Base-by-base conservation (phyloP, 2,329 filamentous ascomycete species). In the Aspergillus proliferans region DNA sequence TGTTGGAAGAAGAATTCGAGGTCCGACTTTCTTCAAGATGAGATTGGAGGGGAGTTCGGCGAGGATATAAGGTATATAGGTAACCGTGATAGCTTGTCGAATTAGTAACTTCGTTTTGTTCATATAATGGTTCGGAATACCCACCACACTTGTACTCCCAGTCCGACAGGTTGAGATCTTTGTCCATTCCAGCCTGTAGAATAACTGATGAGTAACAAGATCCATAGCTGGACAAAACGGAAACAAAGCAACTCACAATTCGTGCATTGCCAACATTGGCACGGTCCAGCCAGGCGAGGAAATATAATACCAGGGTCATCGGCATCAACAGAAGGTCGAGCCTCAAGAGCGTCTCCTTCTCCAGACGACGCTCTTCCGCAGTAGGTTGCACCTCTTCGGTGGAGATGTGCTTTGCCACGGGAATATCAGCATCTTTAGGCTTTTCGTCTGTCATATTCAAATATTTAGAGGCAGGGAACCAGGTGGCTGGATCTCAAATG, bases 1-100 rank as follows among this genome's bases (percentile, higher is more conserved):
- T 18, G 58, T 56, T 3, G 64, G 61, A 14, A 69, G 59, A 18
- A 67, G 56, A 19, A 62, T 55, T 19, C 63, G 58, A 6, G 70
- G 67, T 4, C 49, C 51, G 42, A 57, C 47, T 18, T 49, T 49
- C 43, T 53, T 51, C 10, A 55, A 40, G 47, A 56, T 43, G 26
- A 30, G 26, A 30, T 30, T 30, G 10, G 26, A 30, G 5, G 10
- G 26, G 26, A 30, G 26, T 24, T 56, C 54, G 3, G 52, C 40
- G 39, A 50, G n/a, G 39, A 54, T 48, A 24, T 56, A 56, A n/a
- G 52, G 52, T 3, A 56, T 46, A 33, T 55, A 55, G 6, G 51
- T 55, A 19, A 49, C 51, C 26, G 53, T 55, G 30, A 55, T 51
- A 1, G 51, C 53, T 55, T 18, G 14, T 40, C 10, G 5, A 6